Evolutionary conservation across 352 stramenopile species (phyloP).

Genomic region (Globisporangium perplexum): DNA sequence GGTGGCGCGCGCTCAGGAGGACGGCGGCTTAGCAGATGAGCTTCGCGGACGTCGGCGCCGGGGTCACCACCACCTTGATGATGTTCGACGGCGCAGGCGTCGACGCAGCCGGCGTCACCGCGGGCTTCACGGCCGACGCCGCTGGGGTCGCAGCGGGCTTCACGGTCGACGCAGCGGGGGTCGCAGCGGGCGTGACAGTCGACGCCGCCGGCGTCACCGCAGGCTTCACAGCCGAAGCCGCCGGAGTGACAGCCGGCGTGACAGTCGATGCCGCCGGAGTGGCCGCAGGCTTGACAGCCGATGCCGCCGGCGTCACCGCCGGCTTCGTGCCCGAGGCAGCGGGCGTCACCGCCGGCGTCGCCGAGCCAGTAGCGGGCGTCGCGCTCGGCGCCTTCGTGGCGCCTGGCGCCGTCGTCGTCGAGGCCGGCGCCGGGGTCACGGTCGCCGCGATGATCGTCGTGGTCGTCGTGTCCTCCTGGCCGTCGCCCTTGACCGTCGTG

Average conservation of each 20-base stretch:
- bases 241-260: background rate
- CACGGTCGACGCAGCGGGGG: background rate
- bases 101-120: constrained; percentile 6
- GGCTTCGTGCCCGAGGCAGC: background rate
- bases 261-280: constrained; percentile 1
- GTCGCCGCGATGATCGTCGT: constrained; percentile 8
- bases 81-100: constrained; percentile 2
- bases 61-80: constrained; percentile 3
- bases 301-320: constrained; percentile 2
- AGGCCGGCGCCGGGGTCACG: constrained; percentile 8
- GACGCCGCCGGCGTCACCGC: constrained; percentile 1
- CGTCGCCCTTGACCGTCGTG: constrained; percentile 1
- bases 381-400: constrained; percentile 4
- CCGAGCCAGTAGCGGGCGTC: constrained; percentile 1
- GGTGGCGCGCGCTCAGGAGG: too few relatives aligned
- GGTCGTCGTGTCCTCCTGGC: constrained; percentile 10
- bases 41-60: constrained; percentile 13
- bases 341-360: constrained; percentile 2
- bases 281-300: background rate
- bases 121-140: constrained; percentile 6
- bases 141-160: constrained; percentile 7
- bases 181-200: background rate
- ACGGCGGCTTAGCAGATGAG: constrained; percentile 13
- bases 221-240: background rate
- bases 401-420: constrained; percentile 1